phyloP scores from a whole-genome alignment of 768 basidiomycete species.

The Leucosporidium yakuticum region DNA sequence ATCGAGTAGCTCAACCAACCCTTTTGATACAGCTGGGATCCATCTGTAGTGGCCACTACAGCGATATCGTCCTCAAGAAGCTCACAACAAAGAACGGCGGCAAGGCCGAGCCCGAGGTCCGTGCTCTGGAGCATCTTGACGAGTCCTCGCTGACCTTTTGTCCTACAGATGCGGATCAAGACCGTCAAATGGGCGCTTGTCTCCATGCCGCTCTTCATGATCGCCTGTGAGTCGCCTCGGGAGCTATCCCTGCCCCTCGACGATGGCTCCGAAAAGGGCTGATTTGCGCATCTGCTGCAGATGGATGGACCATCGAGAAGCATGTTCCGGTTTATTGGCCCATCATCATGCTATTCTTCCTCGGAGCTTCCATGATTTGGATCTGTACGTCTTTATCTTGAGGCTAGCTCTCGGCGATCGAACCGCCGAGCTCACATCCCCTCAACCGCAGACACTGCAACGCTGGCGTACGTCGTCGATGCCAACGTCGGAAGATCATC shows the following conservation, averaged over 20 bases:
- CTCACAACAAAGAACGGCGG: conserved; percentile 49
- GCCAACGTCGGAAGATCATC: conserved; percentile 74
- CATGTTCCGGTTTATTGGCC: conserved; percentile 62
- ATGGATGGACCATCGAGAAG: conserved; percentile 67
- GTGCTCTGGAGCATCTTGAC: too few relatives aligned
- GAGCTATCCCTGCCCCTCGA: too few relatives aligned
- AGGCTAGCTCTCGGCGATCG: too few relatives aligned
- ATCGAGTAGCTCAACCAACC: too few relatives aligned
- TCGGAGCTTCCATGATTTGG: conserved; percentile 62
- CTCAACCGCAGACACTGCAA: conserved; percentile 34
- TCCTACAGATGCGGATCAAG: conserved; percentile 7
- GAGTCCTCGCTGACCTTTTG: conserved; percentile 18
- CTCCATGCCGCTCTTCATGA: conserved; percentile 55
- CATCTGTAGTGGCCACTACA: conserved; percentile 57
- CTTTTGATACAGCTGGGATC: conserved; percentile 44
- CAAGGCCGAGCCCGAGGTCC: conserved; percentile 59
- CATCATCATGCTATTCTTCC: conserved; percentile 64
- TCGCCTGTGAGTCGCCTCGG: conserved; percentile 49
- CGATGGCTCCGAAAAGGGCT: too few relatives aligned
- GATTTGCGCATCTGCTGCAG: background rate
- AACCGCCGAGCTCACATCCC: too few relatives aligned
- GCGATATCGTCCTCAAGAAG: conserved; percentile 50
- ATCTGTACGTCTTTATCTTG: conserved; percentile 52
- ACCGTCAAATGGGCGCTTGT: conserved; percentile 49
- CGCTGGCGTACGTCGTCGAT: conserved; percentile 78